Percentiles rank a stretch among this genome's conserved stretches.
Evolutionary conservation across 2,329 filamentous ascomycete genomes (phyloP).

Genomic region (Grosmannia serpens): DNA sequence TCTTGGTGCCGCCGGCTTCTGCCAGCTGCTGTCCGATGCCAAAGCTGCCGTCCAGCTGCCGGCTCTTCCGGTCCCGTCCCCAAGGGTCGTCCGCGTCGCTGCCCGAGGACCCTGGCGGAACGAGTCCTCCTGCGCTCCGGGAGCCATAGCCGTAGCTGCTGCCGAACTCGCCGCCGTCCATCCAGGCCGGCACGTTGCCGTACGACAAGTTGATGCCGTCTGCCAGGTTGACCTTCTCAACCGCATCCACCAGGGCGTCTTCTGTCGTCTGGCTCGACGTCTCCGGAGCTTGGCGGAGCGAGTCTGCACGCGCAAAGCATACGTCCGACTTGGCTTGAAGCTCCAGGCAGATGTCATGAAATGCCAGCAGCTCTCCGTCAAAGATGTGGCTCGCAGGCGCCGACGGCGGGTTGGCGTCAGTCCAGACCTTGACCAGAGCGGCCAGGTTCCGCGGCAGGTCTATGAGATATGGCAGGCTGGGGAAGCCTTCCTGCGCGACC

Average conservation of each 20-base stretch:
- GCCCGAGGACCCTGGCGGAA: conserved; percentile 37
- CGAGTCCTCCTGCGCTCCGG: neutral
- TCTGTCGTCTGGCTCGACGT: conserved; percentile 14
- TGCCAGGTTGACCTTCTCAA: conserved; percentile 31
- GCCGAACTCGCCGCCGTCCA: conserved; percentile 5
- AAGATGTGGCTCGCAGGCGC: conserved; percentile 23
- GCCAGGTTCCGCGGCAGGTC: conserved; percentile 81
- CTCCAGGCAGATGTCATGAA: conserved; percentile 37
- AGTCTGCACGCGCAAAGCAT: conserved; percentile 39
- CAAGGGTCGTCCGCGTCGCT: conserved; percentile 30
- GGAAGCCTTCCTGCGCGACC: conserved; percentile 80
- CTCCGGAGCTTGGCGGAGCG: conserved; percentile 27
- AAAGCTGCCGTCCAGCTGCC: conserved; percentile 12
- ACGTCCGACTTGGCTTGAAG: conserved; percentile 40
- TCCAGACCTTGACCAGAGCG: conserved; percentile 70
- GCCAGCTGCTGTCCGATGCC: conserved; percentile 13
- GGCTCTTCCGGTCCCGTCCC: conserved; percentile 15
- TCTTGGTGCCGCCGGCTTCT: conserved; percentile 23
- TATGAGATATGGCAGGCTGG: conserved; percentile 83
- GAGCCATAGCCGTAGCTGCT: neutral
- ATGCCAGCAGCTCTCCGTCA: conserved; percentile 41
- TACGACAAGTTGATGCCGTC: conserved; percentile 26
- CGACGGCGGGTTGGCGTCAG: conserved; percentile 38
- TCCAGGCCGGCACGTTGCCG: conserved; percentile 15
- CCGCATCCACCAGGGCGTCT: conserved; percentile 29